A percentile compares a stretch with the other conserved stretches of the same genome.
Evolutionary conservation across 331 rosid species (phyloP).

Genomic region (Quercus lobata): DNA sequence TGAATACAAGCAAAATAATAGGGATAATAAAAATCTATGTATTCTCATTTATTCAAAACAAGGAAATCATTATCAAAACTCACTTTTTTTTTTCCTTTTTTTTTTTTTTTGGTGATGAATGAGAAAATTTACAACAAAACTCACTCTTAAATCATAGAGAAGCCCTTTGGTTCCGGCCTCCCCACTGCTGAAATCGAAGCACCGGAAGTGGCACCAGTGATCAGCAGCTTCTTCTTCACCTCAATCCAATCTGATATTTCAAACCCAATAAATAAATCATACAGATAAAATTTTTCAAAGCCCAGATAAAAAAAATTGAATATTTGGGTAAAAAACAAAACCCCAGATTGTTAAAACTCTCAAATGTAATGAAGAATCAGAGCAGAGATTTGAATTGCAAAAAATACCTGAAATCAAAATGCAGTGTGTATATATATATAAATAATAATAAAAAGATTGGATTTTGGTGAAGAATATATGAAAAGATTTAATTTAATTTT

Average conservation of each 20-base stretch:
- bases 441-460: constrained; percentile 1
- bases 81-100: neutral
- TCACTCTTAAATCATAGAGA: constrained; percentile 3
- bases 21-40: no score
- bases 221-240: neutral
- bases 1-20: no score
- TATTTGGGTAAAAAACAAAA: neutral
- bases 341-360: neutral
- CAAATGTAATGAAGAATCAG: neutral
- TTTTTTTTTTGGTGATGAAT: no score
- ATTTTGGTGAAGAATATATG: neutral
- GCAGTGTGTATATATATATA: neutral
- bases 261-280: neutral
- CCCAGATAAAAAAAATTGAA: neutral
- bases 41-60: no score
- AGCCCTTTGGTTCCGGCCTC: neutral
- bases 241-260: neutral
- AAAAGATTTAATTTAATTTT: neutral
- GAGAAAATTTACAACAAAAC: no score
- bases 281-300: neutral
- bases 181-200: neutral
- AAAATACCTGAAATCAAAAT: neutral
- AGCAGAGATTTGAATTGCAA: neutral
- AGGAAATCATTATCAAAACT: neutral
- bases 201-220: constrained; percentile 15